Percentiles rank a stretch among this genome's conserved stretches.
Conservation (phyloP, 2,329 filamentous ascomycete genomes). For the Westerdykella aurantiaca region DNA sequence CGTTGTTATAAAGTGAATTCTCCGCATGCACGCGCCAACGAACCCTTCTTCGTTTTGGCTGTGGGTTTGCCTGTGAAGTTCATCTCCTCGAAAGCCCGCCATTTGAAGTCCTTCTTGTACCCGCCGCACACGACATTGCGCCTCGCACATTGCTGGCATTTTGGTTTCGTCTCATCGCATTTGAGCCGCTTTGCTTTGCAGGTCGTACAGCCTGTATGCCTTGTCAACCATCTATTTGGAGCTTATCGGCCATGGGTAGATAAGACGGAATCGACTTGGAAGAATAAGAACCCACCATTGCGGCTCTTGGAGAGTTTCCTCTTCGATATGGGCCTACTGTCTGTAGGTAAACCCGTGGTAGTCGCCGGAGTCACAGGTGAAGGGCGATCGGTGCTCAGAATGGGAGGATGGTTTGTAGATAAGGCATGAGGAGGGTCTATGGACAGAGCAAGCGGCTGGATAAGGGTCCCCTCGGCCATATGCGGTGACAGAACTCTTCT, state of each 20-base stretch:
- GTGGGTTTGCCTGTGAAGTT: slow-evolving; percentile 45
- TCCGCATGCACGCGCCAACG: not conserved
- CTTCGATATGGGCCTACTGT: slow-evolving; percentile 45
- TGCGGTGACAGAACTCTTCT: too few species aligned
- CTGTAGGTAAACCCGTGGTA: slow-evolving; percentile 6
- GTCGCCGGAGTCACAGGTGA: too few species aligned
- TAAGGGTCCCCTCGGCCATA: too few species aligned
- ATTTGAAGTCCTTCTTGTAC: slow-evolving; percentile 72
- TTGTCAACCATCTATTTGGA: not conserved
- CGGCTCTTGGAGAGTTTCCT: slow-evolving; percentile 70
- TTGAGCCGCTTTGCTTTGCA: slow-evolving; percentile 69
- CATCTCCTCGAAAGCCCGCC: slow-evolving; percentile 63
- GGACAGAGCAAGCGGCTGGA: too few species aligned
- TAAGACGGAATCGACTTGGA: not conserved
- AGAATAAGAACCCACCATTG: slow-evolving; percentile 53
- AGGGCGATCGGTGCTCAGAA: too few species aligned
- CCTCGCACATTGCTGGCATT: slow-evolving; percentile 60
- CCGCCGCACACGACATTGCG: slow-evolving; percentile 62
- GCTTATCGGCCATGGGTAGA: slow-evolving; percentile 16
- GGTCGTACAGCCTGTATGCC: slow-evolving; percentile 59
- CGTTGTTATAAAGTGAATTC: too few species aligned
- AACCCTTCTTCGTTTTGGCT: slow-evolving; percentile 45
- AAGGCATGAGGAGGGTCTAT: too few species aligned
- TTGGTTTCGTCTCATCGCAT: slow-evolving; percentile 67
- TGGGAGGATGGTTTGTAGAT: too few species aligned